phyloP scores from a whole-genome alignment of 805 yeast genomes.

The Saturnispora besseyi region DNA sequence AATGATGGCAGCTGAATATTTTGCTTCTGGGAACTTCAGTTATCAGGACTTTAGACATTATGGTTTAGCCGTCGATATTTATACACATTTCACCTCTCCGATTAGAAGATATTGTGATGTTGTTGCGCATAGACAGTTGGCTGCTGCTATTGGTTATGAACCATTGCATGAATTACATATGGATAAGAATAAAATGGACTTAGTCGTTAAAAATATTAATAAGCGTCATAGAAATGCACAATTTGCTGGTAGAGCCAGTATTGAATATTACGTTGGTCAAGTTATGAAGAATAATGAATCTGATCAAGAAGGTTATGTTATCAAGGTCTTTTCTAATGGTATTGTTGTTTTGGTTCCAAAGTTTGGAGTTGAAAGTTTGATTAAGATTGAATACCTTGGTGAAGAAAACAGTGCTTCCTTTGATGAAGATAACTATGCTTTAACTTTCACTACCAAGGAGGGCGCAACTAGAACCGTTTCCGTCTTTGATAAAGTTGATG shows the following conservation, averaged over 20 bases:
- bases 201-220: slow-evolving; percentile 81
- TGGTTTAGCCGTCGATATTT: slow-evolving; percentile 94
- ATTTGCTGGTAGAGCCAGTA: slow-evolving; percentile 96
- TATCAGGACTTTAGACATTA: slow-evolving; percentile 92
- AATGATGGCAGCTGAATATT: slow-evolving; percentile 99
- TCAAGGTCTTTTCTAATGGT: slow-evolving; percentile 90
- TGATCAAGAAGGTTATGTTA: slow-evolving; percentile 80
- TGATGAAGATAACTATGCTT: slow-evolving; percentile 69
- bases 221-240: slow-evolving; percentile 95
- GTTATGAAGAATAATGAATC: slow-evolving; percentile 82
- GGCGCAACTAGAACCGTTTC: slow-evolving; percentile 35
- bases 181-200: slow-evolving; percentile 84
- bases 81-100: slow-evolving; percentile 98
- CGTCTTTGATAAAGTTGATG: slow-evolving; percentile 81
- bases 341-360: slow-evolving; percentile 90
- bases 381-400: slow-evolving; percentile 68
- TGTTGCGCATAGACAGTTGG: slow-evolving; percentile 93
- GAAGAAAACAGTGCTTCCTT: slow-evolving; percentile 55
- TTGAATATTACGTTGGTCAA: slow-evolving; percentile 97
- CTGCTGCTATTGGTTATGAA: slow-evolving; percentile 97
- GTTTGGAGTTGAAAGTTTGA: slow-evolving; percentile 92
- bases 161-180: slow-evolving; percentile 71
- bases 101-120: slow-evolving; percentile 97
- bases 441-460: slow-evolving; percentile 41
- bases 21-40: slow-evolving; percentile 82